phyloP scores from a whole-genome alignment of 805 yeast genomes.

The Brettanomyces custersianus region DNA sequence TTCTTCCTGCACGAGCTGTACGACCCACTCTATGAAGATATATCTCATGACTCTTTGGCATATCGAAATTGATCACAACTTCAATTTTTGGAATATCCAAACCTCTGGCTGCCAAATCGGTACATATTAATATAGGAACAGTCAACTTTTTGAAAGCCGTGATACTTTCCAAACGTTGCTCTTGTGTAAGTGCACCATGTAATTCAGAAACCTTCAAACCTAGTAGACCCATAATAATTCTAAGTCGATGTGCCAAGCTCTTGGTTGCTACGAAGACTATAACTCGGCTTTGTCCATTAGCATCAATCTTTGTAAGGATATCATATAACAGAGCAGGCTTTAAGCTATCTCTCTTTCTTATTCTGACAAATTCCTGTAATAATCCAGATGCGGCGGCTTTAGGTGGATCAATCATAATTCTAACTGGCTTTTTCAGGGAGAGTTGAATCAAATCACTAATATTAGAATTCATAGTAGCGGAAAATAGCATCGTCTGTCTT shows the following conservation, averaged over 20 bases:
- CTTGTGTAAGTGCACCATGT: constrained; percentile 81
- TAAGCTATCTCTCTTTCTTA: constrained; percentile 77
- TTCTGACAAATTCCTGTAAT: constrained; percentile 89
- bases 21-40: constrained; percentile 97
- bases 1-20: constrained; percentile 98
- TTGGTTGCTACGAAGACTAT: constrained; percentile 91
- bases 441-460: constrained; percentile 82
- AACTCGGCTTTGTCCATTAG: constrained; percentile 54
- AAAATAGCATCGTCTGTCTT: constrained; percentile 88
- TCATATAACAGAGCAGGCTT: constrained; percentile 79
- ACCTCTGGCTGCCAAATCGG: constrained; percentile 99
- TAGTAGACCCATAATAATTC: constrained; percentile 65
- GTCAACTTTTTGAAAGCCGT: constrained; percentile 72
- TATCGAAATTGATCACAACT: constrained; percentile 86
- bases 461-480: constrained; percentile 96
- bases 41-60: constrained; percentile 88
- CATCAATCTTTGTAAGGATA: constrained; percentile 58
- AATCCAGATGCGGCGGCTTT: constrained; percentile 88
- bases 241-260: constrained; percentile 78
- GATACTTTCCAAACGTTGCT: constrained; percentile 83
- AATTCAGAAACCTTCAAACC: constrained; percentile 74
- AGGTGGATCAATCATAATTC: constrained; percentile 95
- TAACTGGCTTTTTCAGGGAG: constrained; percentile 82
- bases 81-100: constrained; percentile 97
- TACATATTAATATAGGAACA: constrained; percentile 87